phyloP scores from a whole-genome alignment of 1,139 yeast genomes.

The Tardiomyces digboiensis region DNA sequence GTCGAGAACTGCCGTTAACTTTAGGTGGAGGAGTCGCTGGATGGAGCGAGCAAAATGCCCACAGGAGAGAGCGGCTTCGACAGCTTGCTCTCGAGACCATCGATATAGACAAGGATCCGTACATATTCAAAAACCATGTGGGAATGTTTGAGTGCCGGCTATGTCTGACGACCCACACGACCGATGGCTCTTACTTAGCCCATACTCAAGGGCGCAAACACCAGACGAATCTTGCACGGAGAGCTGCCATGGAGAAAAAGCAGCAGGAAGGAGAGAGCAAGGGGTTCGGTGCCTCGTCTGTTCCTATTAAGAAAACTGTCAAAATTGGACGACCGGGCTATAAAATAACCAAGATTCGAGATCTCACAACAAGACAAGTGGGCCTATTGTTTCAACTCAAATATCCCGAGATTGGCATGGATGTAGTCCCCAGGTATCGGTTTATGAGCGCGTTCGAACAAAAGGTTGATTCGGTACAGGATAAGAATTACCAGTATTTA shows the following conservation, averaged over 20 bases:
- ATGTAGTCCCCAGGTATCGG: constrained; percentile 50
- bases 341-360: constrained; percentile 56
- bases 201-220: constrained; percentile 79
- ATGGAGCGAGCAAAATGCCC: constrained; percentile 53
- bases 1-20: neutral
- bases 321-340: constrained; percentile 70
- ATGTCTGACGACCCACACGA: constrained; percentile 66
- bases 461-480: constrained; percentile 32
- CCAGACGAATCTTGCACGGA: constrained; percentile 52
- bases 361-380: constrained; percentile 43
- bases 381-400: constrained; percentile 57
- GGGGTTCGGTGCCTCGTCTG: constrained; percentile 3
- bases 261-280: constrained; percentile 10
- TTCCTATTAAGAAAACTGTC: constrained; percentile 39
- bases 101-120: constrained; percentile 64
- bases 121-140: constrained; percentile 61
- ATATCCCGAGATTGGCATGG: constrained; percentile 39
- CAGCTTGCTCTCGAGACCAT: constrained; percentile 55
- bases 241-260: constrained; percentile 31
- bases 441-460: constrained; percentile 72
- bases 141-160: constrained; percentile 70
- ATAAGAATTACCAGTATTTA: constrained; percentile 48
- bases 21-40: constrained; percentile 67
- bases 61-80: constrained; percentile 52
- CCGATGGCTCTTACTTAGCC: constrained; percentile 67